Percentiles rank a stretch among this genome's conserved stretches.
Evolutionary conservation across 1,284 basidiomycete species (phyloP).

Genomic region (Malassezia yamatoensis): DNA sequence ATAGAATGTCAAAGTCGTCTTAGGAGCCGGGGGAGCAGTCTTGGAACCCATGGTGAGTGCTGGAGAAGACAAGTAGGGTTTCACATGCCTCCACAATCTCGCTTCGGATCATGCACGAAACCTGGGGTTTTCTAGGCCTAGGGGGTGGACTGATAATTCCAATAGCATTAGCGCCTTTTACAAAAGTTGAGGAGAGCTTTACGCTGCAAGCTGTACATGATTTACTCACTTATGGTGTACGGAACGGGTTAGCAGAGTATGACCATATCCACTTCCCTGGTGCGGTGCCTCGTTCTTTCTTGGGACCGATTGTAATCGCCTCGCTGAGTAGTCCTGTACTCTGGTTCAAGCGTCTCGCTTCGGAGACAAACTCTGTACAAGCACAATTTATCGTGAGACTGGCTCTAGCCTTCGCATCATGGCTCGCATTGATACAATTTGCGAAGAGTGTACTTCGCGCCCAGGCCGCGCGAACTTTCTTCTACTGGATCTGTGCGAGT

Average conservation of each 20-base stretch:
- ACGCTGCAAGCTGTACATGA: slow-evolving; percentile 87
- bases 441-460: slow-evolving; percentile 17
- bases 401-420: slow-evolving; percentile 62
- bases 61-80: not conserved
- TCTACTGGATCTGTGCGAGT: slow-evolving; percentile 60
- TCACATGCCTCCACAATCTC: slow-evolving; percentile 4
- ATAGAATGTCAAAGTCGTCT: not conserved
- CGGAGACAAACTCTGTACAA: slow-evolving; percentile 55
- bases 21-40: not conserved
- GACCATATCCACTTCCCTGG: slow-evolving; percentile 84
- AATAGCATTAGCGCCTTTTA: slow-evolving; percentile 58
- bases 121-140: not conserved
- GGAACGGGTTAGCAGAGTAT: slow-evolving; percentile 54
- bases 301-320: slow-evolving; percentile 55
- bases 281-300: slow-evolving; percentile 75
- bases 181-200: slow-evolving; percentile 96
- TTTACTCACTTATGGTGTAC: slow-evolving; percentile 64
- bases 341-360: slow-evolving; percentile 41
- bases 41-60: not conserved
- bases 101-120: not conserved
- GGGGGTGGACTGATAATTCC: not conserved
- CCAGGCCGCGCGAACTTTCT: slow-evolving; percentile 8
- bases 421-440: slow-evolving; percentile 59
- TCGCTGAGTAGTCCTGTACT: slow-evolving; percentile 34
- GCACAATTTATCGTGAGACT: slow-evolving; percentile 62